Percentiles rank a stretch among this genome's conserved stretches.
These are phyloP conservation scores for Saturnispora bothae DNA, from an alignment of 805 yeast species.

Conservation along the genomic window DNA sequence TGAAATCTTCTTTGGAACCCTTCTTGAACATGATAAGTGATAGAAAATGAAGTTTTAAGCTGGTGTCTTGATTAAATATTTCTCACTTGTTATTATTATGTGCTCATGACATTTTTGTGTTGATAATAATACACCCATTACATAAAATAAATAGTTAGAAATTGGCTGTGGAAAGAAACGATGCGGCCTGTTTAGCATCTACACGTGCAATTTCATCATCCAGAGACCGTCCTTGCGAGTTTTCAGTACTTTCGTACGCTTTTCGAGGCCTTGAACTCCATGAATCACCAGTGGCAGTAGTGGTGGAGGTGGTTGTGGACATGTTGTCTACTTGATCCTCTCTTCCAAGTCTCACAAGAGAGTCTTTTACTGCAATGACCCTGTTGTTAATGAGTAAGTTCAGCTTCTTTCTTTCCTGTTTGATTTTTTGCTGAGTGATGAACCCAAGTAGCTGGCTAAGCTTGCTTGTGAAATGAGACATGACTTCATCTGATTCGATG, in stretches of 20 bases:
- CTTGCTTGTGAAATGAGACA: constrained; percentile 41
- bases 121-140: not conserved
- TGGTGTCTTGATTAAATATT: too few species aligned
- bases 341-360: constrained; percentile 68
- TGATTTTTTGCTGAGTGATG: constrained; percentile 62
- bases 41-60: too few species aligned
- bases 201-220: constrained; percentile 27
- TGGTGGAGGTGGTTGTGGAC: not conserved
- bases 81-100: too few species aligned
- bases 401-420: constrained; percentile 74
- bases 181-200: constrained; percentile 80
- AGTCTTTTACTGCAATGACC: constrained; percentile 23
- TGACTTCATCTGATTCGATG: constrained; percentile 54
- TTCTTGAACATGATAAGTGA: not conserved
- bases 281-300: constrained; percentile 17
- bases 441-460: constrained; percentile 44
- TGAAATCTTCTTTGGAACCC: constrained; percentile 5
- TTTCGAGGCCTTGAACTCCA: constrained; percentile 28
- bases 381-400: constrained; percentile 56
- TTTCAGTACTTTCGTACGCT: constrained; percentile 10
- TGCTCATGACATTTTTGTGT: not conserved
- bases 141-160: constrained; percentile 29
- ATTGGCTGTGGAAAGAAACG: constrained; percentile 64
- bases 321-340: constrained; percentile 39
- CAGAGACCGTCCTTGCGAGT: too few species aligned